Conservation (phyloP, 2,329 filamentous ascomycete species). For the Sporothrix euskadiensis region DNA sequence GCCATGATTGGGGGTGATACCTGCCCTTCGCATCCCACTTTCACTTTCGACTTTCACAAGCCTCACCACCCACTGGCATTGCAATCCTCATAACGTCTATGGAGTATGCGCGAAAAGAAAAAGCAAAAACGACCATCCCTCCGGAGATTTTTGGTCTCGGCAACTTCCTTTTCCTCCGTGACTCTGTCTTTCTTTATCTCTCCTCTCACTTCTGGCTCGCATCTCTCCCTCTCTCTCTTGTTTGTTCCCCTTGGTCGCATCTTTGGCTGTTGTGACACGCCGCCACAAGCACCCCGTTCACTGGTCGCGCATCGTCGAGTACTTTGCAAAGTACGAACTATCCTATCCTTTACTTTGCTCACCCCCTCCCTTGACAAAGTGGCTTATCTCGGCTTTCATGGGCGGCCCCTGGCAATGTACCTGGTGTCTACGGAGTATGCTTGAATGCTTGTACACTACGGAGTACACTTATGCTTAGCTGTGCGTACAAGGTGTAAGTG, state of each 20-base stretch:
- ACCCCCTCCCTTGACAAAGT: constrained; percentile 13
- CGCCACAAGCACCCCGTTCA: constrained; percentile 7
- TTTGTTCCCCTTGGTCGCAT: neutral
- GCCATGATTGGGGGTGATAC: neutral
- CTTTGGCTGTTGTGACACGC: constrained; percentile 1
- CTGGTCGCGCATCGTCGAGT: neutral
- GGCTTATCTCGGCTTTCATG: constrained; percentile 16
- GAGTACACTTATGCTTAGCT: neutral
- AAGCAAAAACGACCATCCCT: too few species aligned
- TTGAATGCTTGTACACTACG: neutral
- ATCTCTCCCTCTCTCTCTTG: neutral
- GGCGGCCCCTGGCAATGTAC: neutral
- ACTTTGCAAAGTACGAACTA: neutral
- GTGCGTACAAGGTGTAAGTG: neutral
- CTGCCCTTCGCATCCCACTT: neutral
- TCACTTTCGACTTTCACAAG: neutral
- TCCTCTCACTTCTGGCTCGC: neutral
- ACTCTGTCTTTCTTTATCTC: neutral
- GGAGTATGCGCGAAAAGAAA: neutral
- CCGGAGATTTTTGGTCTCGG: neutral
- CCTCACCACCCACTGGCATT: neutral
- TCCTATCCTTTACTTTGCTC: neutral
- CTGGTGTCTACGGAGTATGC: neutral
- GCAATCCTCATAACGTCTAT: neutral
- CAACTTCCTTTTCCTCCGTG: neutral